Base-by-base conservation (phyloP, 2,329 filamentous ascomycete species). In the Cephalotrichum gorgonifer region DNA sequence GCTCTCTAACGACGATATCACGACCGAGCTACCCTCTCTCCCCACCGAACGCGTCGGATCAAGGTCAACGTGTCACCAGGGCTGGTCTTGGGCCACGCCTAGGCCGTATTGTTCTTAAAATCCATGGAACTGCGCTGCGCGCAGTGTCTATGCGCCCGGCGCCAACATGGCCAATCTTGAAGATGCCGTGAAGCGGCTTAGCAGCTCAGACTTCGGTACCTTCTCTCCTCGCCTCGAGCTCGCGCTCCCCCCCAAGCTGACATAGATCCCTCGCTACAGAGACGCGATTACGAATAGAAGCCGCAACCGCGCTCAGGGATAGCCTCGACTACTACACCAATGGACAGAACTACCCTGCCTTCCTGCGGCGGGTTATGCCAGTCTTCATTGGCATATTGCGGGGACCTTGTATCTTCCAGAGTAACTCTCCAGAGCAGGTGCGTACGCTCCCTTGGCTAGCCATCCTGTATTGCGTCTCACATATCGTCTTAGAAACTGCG, bases 391-490 rank as follows among this genome's bases (percentile, higher is more conserved):
- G 78, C 63, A 87, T 95, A 48, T 72, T 99, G 47, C 83, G 85
- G 61, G 88, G 88, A 49, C 83, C 85, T 60, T 90, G 89, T 35
- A 86, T 94, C 55, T 97, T 98, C 63, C 85, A 91, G 57, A 95
- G 87, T 64, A 88, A 84, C 59, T 94, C 88, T 2, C 76, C 82
- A 47, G 93, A 98, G 62, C 93, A 97, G 76, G 86, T 89, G 66
- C 62, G 76, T 54, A 20, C 17, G 8, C 2, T 49, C 30, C 4
- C 20, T 11, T 11, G 20, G 7, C 8, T 27, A 43, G 25, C 15
- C 12, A 31, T n/a, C n/a, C 17, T 43, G 12, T 22, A 30, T 20
- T 2, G 38, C 27, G 43, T 46, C 11, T 43, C 58, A 63, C 51
- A 63, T 48, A 2, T 12, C 2, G 6, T 17, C 50, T 38, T 56